Base-by-base conservation (phyloP, 805 yeast genomes). In the Millerozyma acaciae region DNA sequence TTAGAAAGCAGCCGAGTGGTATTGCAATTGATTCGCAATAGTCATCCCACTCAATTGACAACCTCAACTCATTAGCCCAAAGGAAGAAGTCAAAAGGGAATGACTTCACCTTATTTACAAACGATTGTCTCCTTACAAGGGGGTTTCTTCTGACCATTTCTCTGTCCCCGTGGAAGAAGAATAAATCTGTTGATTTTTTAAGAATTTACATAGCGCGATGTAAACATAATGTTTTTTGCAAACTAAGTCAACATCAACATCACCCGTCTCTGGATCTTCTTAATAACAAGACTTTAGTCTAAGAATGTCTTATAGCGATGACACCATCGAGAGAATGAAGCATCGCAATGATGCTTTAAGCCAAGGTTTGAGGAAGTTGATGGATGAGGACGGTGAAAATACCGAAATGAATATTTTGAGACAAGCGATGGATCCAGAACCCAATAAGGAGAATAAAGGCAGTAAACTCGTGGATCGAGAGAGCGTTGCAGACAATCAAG, bases 1-100 rank as follows among this genome's bases (percentile, higher is more conserved):
- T 37, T n/a, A 55, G 37, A 7, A 38, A 22, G 5, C 47, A 36
- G 2, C 68, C 68, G 8, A 52, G 25, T 1, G 65, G 63, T n/a
- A 62, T 35, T 4, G 65, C 60, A 2, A 57, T 32, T 2, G 57
- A 42, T 4, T 47, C 43, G 16, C 55, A 40, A 35, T 60, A 58
- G 23, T 54, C 57, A 37, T 67, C 70, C 72, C 71, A 66, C 20
- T 65, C 70, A 10, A 67, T 62, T 4, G 68, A 59, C 13, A 57
- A 40, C 15, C 57, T 39, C n/a, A 50, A 22, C 36, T 67, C 73
- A 34, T 65, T 61, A 30, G 60, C 18, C 34, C 53, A 57, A 5
- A 67, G 50, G 30, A 55, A 52, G 19, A 58, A 35, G 32, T 67
- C 73, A 24, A 62, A 55, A 4, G 73, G 73, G 32, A 51, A 60